Conservation (phyloP, 805 yeast species). For the Yarrowia porcina region DNA sequence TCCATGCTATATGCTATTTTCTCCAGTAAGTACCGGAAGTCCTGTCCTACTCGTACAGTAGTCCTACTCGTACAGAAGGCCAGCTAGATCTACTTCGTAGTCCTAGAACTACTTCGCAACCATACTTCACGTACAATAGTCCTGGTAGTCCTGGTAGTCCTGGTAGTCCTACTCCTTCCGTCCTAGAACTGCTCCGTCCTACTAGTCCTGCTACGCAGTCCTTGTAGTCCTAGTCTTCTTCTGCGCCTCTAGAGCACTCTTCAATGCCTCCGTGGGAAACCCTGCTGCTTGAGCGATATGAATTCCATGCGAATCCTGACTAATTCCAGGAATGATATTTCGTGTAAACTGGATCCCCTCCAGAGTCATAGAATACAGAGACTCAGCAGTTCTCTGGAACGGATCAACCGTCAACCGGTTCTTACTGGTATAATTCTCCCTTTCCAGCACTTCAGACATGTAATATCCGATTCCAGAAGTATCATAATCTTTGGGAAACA, state of each 20-base stretch:
- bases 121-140: no score
- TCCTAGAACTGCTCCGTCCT: no score
- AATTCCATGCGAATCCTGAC: constrained; percentile 70
- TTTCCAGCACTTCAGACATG: constrained; percentile 32
- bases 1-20: no score
- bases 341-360: constrained; percentile 46
- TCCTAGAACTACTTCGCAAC: no score
- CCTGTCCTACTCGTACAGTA: no score
- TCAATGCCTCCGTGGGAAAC: constrained; percentile 59
- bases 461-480: constrained; percentile 33
- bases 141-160: no score
- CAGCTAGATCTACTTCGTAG: no score
- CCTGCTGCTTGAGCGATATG: constrained; percentile 78
- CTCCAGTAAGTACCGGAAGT: no score
- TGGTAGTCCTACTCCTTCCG: no score
- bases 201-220: no score
- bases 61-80: no score
- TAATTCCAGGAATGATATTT: constrained; percentile 60
- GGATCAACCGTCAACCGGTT: constrained; percentile 9
- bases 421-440: constrained; percentile 11
- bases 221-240: background rate
- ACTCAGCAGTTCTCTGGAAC: constrained; percentile 27
- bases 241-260: constrained; percentile 47
- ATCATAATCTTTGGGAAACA: constrained; percentile 40
- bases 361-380: background rate